phyloP scores from a whole-genome alignment of 768 basidiomycete genomes.

The Kwoniella botswanensis region DNA sequence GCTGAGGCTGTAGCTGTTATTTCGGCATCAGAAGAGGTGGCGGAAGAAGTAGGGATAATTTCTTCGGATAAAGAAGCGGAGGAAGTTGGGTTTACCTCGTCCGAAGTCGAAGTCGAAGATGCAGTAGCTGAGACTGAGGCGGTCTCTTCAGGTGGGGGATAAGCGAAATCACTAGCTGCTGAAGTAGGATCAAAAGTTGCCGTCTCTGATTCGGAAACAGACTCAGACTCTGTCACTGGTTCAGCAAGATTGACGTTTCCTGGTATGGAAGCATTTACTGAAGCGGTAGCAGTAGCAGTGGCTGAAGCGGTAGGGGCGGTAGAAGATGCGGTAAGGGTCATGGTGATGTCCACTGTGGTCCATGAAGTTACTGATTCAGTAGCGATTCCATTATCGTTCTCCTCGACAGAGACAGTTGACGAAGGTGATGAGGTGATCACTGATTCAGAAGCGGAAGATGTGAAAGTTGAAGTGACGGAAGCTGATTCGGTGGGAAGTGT shows the following conservation, averaged over 20 bases:
- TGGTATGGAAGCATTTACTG: not conserved
- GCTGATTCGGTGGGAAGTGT: conserved; percentile 11
- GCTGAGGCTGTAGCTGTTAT: conserved; percentile 5
- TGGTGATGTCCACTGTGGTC: conserved; percentile 49
- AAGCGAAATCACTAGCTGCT: conserved; percentile 12
- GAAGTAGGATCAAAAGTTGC: conserved; percentile 7
- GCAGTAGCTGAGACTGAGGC: conserved; percentile 13
- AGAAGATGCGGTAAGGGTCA: conserved; percentile 36
- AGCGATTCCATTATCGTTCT: conserved; percentile 46
- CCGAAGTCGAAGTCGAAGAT: conserved; percentile 8
- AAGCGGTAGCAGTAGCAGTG: conserved; percentile 8
- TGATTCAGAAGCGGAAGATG: conserved; percentile 30
- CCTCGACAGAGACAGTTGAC: conserved; percentile 19
- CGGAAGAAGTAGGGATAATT: conserved; percentile 14
- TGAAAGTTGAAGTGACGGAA: conserved; percentile 2
- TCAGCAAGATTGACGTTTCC: conserved; percentile 10
- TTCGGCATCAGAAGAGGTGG: conserved; percentile 2
- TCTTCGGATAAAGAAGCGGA: conserved; percentile 22
- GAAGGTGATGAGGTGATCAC: conserved; percentile 35
- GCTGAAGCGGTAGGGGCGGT: conserved; percentile 10
- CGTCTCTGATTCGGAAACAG: conserved; percentile 1
- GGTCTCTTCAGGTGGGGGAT: conserved; percentile 13
- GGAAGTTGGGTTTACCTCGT: conserved; percentile 10
- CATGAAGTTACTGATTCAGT: conserved; percentile 45
- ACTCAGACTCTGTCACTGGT: conserved; percentile 1